Base-by-base conservation (phyloP, 2,329 filamentous ascomycete species). In the Phaeophleospora eucalypticola region DNA sequence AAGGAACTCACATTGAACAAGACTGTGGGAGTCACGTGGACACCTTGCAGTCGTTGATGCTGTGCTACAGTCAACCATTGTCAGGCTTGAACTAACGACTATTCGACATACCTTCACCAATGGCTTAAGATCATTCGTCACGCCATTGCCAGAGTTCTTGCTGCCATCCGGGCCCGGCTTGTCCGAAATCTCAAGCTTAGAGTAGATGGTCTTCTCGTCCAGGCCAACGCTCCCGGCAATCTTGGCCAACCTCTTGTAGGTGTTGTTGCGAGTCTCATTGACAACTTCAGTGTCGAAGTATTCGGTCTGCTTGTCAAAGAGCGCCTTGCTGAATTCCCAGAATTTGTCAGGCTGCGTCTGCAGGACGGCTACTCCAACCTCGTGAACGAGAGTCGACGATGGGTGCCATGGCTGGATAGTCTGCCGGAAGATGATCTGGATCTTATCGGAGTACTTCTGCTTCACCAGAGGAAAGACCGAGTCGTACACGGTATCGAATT, bases 21-120 rank as follows among this genome's bases (percentile, higher is more conserved):
- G 16, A 91, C 89, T 0, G 90, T 96, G 1, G 91, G 91, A 35
- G 88, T 91, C 34, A 96, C 88, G 72, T 97, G 91, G 36, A 95
- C 81, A 10, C 90, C 86, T 7, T 87, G 79, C 57, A 93, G 70
- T 36, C 91, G 75, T 60, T 87, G 77, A 38, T 47, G 45, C 39
- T 42, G 24, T 19, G 17, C 6, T 7, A 6, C 3, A 10, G 8
- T 41, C 15, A 41, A n/a, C 18, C 40, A 70, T n/a, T n/a, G n/a
- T n/a, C 69, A 29, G 12, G 12, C 71, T 76, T 58, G 15, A 49
- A 19, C 43, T 46, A 27, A 38, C 40, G 20, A 27, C 33, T 18
- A 36, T 8, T 17, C 18, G 41, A 46, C 49, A 79, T 66, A 84
- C 84, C 78, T 90, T 94, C 52, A 91, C 81, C 60, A 91, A 72